Conservation (phyloP, 169 alveolate genomes). For the Perkinsus marinus region DNA sequence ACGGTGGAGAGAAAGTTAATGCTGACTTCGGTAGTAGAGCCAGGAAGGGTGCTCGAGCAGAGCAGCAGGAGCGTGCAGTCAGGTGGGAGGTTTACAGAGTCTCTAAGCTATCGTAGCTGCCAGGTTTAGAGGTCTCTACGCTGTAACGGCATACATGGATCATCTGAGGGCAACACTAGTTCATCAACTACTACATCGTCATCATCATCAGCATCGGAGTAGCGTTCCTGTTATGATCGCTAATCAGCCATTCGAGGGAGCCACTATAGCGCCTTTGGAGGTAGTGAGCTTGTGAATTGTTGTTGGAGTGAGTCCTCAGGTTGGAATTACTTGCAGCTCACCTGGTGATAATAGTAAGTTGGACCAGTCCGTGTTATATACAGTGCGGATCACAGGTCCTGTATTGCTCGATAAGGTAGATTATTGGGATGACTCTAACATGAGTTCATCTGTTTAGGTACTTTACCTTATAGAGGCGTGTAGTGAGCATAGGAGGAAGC, state of each 20-base stretch:
- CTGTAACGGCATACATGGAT: not conserved
- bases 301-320: not conserved
- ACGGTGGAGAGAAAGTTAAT: not conserved
- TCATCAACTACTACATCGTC: not conserved
- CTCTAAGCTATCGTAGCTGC: not conserved
- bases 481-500: not conserved
- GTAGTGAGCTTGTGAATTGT: not conserved
- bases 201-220: not conserved
- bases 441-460: not conserved
- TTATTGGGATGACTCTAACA: no score
- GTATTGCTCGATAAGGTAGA: not conserved
- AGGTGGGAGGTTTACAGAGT: not conserved
- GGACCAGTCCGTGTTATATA: not conserved
- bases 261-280: not conserved
- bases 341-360: not conserved
- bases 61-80: not conserved
- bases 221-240: not conserved
- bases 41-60: not conserved
- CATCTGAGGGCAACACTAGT: not conserved
- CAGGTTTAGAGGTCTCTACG: not conserved
- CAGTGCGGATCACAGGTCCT: not conserved
- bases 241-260: not conserved
- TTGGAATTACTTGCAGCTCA: not conserved
- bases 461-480: not conserved
- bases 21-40: not conserved